These are phyloP conservation scores for Glaciozyma martinii DNA, from an alignment of 768 basidiomycete species.

Conservation along the genomic window DNA sequence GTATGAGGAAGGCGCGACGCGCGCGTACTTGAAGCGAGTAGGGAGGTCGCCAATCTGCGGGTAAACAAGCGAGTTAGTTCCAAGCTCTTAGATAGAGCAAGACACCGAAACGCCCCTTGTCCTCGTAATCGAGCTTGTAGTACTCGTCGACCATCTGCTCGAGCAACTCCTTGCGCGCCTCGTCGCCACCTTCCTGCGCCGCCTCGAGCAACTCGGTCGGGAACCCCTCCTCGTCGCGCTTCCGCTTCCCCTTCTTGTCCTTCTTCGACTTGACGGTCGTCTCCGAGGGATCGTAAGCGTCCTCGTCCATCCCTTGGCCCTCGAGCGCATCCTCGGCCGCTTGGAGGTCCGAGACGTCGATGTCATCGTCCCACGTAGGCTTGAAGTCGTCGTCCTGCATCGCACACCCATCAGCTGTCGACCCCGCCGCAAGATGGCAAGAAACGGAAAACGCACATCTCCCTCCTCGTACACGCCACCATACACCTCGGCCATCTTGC, in stretches of 20 bases:
- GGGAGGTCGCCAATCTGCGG: constrained; percentile 73
- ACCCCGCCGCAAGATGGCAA: neutral
- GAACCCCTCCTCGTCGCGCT: constrained; percentile 31
- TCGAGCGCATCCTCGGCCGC: constrained; percentile 39
- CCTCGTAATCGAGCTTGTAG: constrained; percentile 86
- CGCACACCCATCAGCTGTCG: neutral
- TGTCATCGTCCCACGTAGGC: constrained; percentile 85
- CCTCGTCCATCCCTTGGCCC: constrained; percentile 42
- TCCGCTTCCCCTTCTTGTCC: constrained; percentile 14
- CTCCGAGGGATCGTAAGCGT: constrained; percentile 2
- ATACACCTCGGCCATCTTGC: constrained; percentile 69
- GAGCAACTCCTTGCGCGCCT: constrained; percentile 71
- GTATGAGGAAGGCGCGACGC: constrained; percentile 53
- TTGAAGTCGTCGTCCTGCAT: constrained; percentile 50
- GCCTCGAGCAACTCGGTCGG: constrained; percentile 26
- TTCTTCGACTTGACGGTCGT: constrained; percentile 35
- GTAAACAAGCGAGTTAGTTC: neutral
- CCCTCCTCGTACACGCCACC: constrained; percentile 45
- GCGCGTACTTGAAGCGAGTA: constrained; percentile 87
- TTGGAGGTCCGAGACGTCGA: constrained; percentile 63
- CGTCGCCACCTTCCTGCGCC: constrained; percentile 42
- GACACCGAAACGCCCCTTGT: constrained; percentile 55
- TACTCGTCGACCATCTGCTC: constrained; percentile 87
- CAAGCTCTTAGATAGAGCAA: neutral
- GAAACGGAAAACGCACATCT: constrained; percentile 29